phyloP scores from a whole-genome alignment of 2,329 filamentous ascomycete species.

The Fonsecaea nubica region DNA sequence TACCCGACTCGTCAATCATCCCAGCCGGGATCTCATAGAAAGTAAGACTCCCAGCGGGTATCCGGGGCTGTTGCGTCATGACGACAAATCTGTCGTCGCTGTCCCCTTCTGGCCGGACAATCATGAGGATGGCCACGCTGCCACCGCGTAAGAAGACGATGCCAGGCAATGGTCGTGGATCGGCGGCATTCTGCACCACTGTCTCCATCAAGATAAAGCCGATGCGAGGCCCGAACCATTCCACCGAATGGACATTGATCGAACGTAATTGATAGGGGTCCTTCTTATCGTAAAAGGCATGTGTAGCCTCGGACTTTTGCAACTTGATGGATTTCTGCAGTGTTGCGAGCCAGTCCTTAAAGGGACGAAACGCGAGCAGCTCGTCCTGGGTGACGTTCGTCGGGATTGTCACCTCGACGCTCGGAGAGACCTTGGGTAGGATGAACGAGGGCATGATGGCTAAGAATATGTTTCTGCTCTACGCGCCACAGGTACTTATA shows the following conservation, averaged over 20 bases:
- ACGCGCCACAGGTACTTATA: background rate
- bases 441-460: slow-evolving; percentile 15
- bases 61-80: slow-evolving; percentile 62
- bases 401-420: slow-evolving; percentile 17
- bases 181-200: slow-evolving; percentile 57
- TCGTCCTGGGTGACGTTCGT: slow-evolving; percentile 13
- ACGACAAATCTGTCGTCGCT: slow-evolving; percentile 56
- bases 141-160: slow-evolving; percentile 64
- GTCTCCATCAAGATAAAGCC: slow-evolving; percentile 64
- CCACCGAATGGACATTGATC: slow-evolving; percentile 62
- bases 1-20: slow-evolving; percentile 63
- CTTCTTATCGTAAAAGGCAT: slow-evolving; percentile 60
- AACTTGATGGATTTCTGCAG: slow-evolving; percentile 56
- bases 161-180: slow-evolving; percentile 58
- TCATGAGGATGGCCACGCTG: slow-evolving; percentile 63
- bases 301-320: slow-evolving; percentile 51
- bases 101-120: slow-evolving; percentile 55
- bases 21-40: slow-evolving; percentile 65
- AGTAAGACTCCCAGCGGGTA: slow-evolving; percentile 61
- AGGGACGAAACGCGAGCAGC: slow-evolving; percentile 53
- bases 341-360: slow-evolving; percentile 58
- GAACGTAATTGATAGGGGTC: slow-evolving; percentile 54
- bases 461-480: background rate
- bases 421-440: slow-evolving; percentile 1
- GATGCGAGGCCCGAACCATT: slow-evolving; percentile 58